phyloP scores from a whole-genome alignment of 129 eudicot genomes.

The Kitagawia praeruptora region DNA sequence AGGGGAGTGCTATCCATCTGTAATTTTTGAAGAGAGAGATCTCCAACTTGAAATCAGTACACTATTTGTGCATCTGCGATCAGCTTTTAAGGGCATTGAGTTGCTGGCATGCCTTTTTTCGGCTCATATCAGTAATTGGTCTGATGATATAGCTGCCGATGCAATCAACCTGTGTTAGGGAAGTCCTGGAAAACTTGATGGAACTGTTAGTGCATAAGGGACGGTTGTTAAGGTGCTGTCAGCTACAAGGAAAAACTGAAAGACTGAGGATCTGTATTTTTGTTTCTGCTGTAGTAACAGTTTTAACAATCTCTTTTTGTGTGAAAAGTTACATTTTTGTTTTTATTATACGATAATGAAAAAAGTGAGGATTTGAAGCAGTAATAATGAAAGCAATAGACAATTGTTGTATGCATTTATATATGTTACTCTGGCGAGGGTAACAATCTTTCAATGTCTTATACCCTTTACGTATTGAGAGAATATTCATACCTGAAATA shows the following conservation, averaged over 20 bases:
- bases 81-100: background rate
- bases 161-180: too few relatives aligned
- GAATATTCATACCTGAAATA: too few relatives aligned
- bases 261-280: background rate
- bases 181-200: background rate
- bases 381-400: background rate
- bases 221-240: background rate
- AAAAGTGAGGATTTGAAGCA: background rate
- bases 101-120: background rate
- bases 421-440: too few relatives aligned
- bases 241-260: background rate
- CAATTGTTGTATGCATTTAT: background rate
- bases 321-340: background rate
- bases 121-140: background rate
- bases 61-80: background rate
- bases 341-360: too few relatives aligned
- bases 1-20: background rate
- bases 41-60: background rate
- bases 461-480: too few relatives aligned
- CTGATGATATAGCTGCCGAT: background rate
- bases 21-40: background rate
- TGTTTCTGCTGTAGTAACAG: background rate
- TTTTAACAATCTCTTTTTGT: background rate
- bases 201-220: too few relatives aligned
- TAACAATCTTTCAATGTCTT: too few relatives aligned